A percentile compares a stretch with the other conserved stretches of the same genome.
phyloP scores from a whole-genome alignment of 148 eudicot genomes.

The Mesembryanthemum crystallinum region DNA sequence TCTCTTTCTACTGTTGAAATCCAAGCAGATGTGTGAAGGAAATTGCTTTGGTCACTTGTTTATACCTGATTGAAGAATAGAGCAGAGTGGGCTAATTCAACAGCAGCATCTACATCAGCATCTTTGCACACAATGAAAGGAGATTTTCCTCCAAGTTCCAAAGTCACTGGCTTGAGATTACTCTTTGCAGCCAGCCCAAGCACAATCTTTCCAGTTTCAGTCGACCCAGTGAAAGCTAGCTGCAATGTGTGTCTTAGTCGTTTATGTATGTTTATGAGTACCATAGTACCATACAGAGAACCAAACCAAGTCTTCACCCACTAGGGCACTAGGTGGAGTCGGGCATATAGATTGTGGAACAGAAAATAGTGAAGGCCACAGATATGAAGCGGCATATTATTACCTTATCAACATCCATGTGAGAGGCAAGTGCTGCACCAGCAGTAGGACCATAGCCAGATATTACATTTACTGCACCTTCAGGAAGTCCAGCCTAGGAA shows the following conservation, averaged over 20 bases:
- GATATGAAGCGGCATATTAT: not conserved
- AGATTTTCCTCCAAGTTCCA: slow-evolving; percentile 82
- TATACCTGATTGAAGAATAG: slow-evolving; percentile 78
- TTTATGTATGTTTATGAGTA: too few relatives aligned
- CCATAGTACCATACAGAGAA: too few relatives aligned
- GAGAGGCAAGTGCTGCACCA: slow-evolving; percentile 73
- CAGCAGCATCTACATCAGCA: slow-evolving; percentile 74
- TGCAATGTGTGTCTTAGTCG: slow-evolving; percentile 27
- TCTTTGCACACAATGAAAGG: slow-evolving; percentile 81
- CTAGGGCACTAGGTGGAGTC: too few relatives aligned
- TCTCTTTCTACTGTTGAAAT: too few relatives aligned
- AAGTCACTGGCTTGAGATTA: slow-evolving; percentile 72
- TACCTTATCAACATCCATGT: slow-evolving; percentile 90
- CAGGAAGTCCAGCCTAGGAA: slow-evolving; percentile 80
- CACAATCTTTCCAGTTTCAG: slow-evolving; percentile 51
- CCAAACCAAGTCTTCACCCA: too few relatives aligned
- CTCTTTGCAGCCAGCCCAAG: slow-evolving; percentile 55
- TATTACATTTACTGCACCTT: slow-evolving; percentile 63
- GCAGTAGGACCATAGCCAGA: slow-evolving; percentile 76
- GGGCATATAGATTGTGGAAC: too few relatives aligned
- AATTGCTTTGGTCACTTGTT: too few relatives aligned
- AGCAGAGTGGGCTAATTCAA: slow-evolving; percentile 70
- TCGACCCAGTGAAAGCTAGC: slow-evolving; percentile 84
- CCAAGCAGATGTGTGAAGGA: too few relatives aligned
- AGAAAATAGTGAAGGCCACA: too few relatives aligned